Evolutionary conservation across 75 land plant species (phyloP), one percentile per base, ranked within the genome.

Genomic region (Selaginella moellendorffii): DNA sequence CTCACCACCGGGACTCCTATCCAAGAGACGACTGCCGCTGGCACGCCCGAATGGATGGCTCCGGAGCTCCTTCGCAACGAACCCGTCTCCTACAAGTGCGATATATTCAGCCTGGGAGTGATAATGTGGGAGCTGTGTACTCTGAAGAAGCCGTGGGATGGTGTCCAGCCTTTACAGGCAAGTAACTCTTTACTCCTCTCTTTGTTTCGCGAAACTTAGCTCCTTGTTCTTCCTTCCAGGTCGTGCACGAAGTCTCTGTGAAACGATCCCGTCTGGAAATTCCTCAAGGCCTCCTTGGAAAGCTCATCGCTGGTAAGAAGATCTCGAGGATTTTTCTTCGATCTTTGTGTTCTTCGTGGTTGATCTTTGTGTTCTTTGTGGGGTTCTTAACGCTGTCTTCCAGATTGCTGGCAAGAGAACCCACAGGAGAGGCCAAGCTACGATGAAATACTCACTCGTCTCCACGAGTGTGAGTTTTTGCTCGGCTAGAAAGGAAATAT

Each of bases 11-110:
- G 77, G 10, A 25, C 58, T 51, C 72, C 95, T 42, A 69, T 85
- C 52, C 80, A 71, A 54, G 95, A 85, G 31, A 58, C 72, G 18
- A 77, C 86, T 27, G 92, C 95, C 31, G 97, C 85, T 23, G 97
- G 97, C 26, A 91, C 97, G 42, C 97, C 97, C 27, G 97, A 91
- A 68, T 91, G 97, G 97, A 91, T 89, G 95, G 97, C 95, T n/a
- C 97, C 97, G 30, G 97, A 91, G 53, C 89, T 91, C 27, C 80
- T 88, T 5, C 88, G 97, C 1, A 88, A 88, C 54, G 97, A 91
- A 60, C 84, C 86, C 5, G 92, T 91, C 68, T 79, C 97, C n/a
- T 88, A 83, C 58, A 91, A 91, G 67, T 91, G 97, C 69, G 97
- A 91, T 68, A 75, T 91, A 28, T 91, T 91, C 67, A 91, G 97